Conservation (phyloP, 1,284 basidiomycete genomes). For the Chalciporus piperatoides region DNA sequence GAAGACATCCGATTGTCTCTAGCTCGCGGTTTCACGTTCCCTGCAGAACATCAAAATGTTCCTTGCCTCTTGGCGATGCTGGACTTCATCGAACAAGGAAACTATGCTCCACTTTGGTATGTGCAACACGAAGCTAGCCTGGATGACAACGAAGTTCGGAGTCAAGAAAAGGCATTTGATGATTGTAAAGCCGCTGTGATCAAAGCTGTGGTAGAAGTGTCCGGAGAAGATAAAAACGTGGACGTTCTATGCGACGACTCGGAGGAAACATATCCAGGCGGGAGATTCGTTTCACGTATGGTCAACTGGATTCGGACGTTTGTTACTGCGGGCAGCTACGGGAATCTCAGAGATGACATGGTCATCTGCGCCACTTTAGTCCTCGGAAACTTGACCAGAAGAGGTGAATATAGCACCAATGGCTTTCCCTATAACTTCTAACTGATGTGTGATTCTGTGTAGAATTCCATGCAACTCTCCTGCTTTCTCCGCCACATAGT, state of each 20-base stretch:
- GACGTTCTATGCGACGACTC: conserved; percentile 69
- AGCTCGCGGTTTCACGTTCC: conserved; percentile 59
- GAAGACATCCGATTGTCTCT: conserved; percentile 69
- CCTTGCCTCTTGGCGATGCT: conserved; percentile 61
- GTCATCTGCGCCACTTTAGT: conserved; percentile 79
- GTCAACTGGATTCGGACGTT: conserved; percentile 71
- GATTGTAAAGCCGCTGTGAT: conserved; percentile 82
- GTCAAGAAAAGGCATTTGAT: conserved; percentile 69
- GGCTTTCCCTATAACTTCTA: neutral
- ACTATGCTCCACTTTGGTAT: conserved; percentile 63
- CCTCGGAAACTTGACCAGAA: conserved; percentile 76
- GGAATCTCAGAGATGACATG: conserved; percentile 63
- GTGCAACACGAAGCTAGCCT: conserved; percentile 34
- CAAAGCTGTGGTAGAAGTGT: conserved; percentile 80
- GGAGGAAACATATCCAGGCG: conserved; percentile 55
- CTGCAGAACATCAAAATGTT: conserved; percentile 54
- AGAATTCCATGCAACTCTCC: conserved; percentile 65
- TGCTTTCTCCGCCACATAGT: conserved; percentile 54
- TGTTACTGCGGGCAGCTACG: conserved; percentile 31
- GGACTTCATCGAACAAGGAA: conserved; percentile 68
- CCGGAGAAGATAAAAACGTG: conserved; percentile 78
- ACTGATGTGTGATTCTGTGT: conserved; percentile 6
- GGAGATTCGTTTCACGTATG: conserved; percentile 71
- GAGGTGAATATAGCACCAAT: conserved; percentile 48
- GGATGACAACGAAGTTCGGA: conserved; percentile 43